Evolutionary conservation across 345 rosid species (phyloP), one percentile per base, ranked within the genome.

Genomic region (Cardamine occulta): DNA sequence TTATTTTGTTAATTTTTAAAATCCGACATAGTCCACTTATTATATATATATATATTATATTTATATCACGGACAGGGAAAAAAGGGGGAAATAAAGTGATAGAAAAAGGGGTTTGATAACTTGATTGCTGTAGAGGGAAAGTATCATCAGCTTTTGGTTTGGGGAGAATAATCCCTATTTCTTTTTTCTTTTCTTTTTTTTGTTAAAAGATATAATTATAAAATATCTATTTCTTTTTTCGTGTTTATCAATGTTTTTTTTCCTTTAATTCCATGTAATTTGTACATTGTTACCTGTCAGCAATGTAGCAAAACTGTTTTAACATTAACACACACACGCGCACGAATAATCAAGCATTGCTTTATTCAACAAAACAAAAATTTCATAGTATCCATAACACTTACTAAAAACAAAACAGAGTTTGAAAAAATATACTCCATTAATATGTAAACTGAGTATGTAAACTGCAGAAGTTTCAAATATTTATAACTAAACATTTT

Each of bases 61-160:
- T 4, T 32, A 39, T 64, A 56, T 42, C 39, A 60, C 48, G 51
- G 51, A 54, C 6, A 62, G 37, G n/a, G 31, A n/a, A 6, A 68
- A 68, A 60, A 54, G 2, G 66, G 21, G 7, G 7, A 29, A 37
- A 65, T 28, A 72, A 72, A 78, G 76, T 59, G 73, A 39, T 40
- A 66, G 69, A 44, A 78, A 78, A 78, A 78, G 69, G 53, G 51
- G 14, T 34, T 72, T 66, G 64, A 72, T 72, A 59, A 78, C 74
- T 78, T 78, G 81, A 78, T 72, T 78, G 81, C 74, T 72, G 74
- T 78, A 59, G 77, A 78, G 81, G 81, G 28, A 78, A 78, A 73
- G 81, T 78, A 78, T 78, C 69, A 66, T 60, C 81, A 73, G 69
- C 81, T 72, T 78, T 78, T 78, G 26, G 68, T 63, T 53, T 52